phyloP scores from a whole-genome alignment of 441 rosid species.

The Theobroma grandiflorum region DNA sequence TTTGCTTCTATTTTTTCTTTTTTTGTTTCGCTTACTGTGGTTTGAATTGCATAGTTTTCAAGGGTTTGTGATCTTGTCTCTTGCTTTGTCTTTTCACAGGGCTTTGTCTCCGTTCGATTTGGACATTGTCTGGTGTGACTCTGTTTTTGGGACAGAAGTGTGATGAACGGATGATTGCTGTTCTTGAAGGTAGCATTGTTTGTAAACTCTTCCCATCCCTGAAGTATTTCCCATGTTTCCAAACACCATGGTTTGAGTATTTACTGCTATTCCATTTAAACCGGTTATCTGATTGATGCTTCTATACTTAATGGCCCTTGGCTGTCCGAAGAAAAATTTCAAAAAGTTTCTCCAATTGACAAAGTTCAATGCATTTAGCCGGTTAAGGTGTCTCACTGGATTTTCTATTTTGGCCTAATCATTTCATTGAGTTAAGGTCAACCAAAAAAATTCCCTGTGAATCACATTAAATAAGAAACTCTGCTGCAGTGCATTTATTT shows the following conservation, averaged over 20 bases:
- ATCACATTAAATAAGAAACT: not conserved
- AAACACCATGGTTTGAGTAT: constrained; percentile 93
- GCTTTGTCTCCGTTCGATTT: no score
- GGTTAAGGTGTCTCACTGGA: not conserved
- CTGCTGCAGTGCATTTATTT: not conserved
- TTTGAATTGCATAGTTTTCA: no score
- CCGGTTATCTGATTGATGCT: constrained; percentile 92
- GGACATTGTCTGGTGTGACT: no score
- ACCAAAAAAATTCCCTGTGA: not conserved
- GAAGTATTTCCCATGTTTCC: constrained; percentile 97
- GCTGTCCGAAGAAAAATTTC: constrained; percentile 72
- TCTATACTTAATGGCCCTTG: constrained; percentile 82
- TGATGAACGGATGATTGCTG: no score
- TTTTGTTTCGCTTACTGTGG: no score
- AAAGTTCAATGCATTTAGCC: not conserved
- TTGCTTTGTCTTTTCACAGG: no score
- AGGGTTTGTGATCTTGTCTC: no score
- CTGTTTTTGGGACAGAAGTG: no score
- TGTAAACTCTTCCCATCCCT: no score
- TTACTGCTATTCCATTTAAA: constrained; percentile 90
- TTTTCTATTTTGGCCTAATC: not conserved
- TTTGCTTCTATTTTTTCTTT: no score
- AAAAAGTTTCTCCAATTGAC: not conserved
- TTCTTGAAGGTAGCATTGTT: no score
- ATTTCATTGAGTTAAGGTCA: constrained; percentile 9